Base-by-base conservation (phyloP, 371 early-diverging fungal species). In the Circinella minor region DNA sequence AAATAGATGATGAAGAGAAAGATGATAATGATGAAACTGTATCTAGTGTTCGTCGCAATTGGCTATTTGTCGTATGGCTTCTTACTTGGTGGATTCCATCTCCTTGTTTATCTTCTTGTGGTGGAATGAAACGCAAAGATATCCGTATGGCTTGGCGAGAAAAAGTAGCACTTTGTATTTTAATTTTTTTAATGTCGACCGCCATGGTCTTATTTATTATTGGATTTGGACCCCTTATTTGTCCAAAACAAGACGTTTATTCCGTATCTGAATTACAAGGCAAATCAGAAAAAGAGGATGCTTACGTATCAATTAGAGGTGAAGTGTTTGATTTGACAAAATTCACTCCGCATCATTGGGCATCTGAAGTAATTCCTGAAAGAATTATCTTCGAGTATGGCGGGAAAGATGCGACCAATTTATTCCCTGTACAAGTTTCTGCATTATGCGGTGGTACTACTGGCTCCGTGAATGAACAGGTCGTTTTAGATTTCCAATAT, bases 51-150 rank as follows among this genome's bases (percentile, higher is more conserved):
- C 84, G 92, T 65, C 78, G 80, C 7, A 81, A 88, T 68, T 98
- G 98, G 98, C 78, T 97, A 9, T 79, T 83, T 48, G 81, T 91
- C 73, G 94, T 94, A 0, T 95, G 94, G 94, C 68, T 84, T 8
- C 78, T 93, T 51, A 98, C 98, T 1, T 96, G 93, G 92, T 96
- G 95, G 93, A 82, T 95, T 6, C 96, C 95, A 4, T 81, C 88
- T n/a, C 84, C 79, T 7, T 87, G 85, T 61, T 73, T 96, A 67
- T 68, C 73, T 27, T 75, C 74, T 64, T 88, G 91, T 72, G 94
- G 92, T 66, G 80, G 87, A 48, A 94, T 95, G 90, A 88, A 88
- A 68, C 89, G 89, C 10, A 77, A 77, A 18, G 97, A 98, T 78
- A 89, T 94, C 66, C 92, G 92, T 49, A 89, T 95, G 77, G 94